These are phyloP conservation scores for Telfairia occidentalis DNA, from an alignment of 331 rosid species.

Conservation along the genomic window DNA sequence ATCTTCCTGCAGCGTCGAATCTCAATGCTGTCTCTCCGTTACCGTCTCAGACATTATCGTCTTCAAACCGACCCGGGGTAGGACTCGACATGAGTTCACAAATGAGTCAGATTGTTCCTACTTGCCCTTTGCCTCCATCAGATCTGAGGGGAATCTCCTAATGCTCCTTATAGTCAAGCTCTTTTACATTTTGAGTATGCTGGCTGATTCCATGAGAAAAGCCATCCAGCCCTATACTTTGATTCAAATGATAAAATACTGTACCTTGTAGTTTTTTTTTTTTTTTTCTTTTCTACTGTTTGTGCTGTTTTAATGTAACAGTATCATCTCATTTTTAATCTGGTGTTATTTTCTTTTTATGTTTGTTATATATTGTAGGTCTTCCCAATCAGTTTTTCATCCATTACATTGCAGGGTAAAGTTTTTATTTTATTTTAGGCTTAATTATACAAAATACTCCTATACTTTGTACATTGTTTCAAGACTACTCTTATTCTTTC, in stretches of 20 bases:
- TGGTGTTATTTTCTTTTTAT: not conserved
- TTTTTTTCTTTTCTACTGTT: not conserved
- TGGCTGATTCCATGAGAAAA: not conserved
- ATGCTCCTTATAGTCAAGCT: not conserved
- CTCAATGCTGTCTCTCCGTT: conserved; percentile 16
- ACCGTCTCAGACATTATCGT: conserved; percentile 16
- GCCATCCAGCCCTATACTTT: not conserved
- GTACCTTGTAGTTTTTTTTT: not conserved
- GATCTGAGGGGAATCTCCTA: conserved; percentile 23
- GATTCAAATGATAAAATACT: not conserved
- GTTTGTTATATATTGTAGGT: not conserved
- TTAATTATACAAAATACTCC: too few species aligned
- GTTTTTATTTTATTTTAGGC: not conserved
- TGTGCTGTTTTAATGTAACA: not conserved
- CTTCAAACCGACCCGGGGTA: conserved; percentile 19
- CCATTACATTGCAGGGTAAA: not conserved
- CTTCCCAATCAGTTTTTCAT: not conserved
- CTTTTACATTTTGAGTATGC: not conserved
- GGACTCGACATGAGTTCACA: conserved; percentile 12
- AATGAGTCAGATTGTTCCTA: conserved; percentile 11
- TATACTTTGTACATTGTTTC: too few species aligned
- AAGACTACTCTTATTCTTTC: too few species aligned
- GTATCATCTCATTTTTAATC: not conserved
- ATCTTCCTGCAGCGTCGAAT: conserved; percentile 30
- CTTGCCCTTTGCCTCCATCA: conserved; percentile 14